Conservation (phyloP, 2,329 filamentous ascomycete species). For the Alternaria rosae region DNA sequence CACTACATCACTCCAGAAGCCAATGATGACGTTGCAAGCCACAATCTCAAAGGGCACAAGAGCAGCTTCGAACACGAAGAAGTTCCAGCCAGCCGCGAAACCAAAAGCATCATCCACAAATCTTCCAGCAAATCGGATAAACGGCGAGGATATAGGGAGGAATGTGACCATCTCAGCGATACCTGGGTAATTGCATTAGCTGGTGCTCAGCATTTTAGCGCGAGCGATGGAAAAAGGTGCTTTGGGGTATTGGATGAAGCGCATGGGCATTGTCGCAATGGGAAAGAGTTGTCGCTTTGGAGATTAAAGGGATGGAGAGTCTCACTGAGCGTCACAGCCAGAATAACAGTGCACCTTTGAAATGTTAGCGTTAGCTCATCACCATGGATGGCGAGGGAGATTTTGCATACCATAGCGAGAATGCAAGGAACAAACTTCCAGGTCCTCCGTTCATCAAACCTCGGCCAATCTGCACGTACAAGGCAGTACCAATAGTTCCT, state of each 20-base stretch:
- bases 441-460: constrained; percentile 57
- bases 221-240: constrained; percentile 1
- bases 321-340: constrained; percentile 53
- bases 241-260: constrained; percentile 19
- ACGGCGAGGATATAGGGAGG: constrained; percentile 77
- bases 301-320: constrained; percentile 19
- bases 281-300: constrained; percentile 29
- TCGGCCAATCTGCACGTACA: constrained; percentile 57
- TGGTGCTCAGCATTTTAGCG: constrained; percentile 11
- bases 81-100: constrained; percentile 77
- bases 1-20: constrained; percentile 61
- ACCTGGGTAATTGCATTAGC: constrained; percentile 41
- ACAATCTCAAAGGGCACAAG: constrained; percentile 74
- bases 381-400: neutral
- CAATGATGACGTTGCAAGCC: constrained; percentile 52
- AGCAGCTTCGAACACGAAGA: constrained; percentile 73
- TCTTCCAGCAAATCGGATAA: constrained; percentile 78
- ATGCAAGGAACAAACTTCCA: constrained; percentile 56
- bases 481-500: constrained; percentile 58
- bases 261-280: constrained; percentile 30
- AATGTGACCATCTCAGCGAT: constrained; percentile 82
- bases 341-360: constrained; percentile 52
- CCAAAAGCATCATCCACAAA: constrained; percentile 80
- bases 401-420: constrained; percentile 52
- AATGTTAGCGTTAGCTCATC: constrained; percentile 2